Base-by-base conservation (phyloP, 345 rosid genomes). In the Syzygium oleosum region DNA sequence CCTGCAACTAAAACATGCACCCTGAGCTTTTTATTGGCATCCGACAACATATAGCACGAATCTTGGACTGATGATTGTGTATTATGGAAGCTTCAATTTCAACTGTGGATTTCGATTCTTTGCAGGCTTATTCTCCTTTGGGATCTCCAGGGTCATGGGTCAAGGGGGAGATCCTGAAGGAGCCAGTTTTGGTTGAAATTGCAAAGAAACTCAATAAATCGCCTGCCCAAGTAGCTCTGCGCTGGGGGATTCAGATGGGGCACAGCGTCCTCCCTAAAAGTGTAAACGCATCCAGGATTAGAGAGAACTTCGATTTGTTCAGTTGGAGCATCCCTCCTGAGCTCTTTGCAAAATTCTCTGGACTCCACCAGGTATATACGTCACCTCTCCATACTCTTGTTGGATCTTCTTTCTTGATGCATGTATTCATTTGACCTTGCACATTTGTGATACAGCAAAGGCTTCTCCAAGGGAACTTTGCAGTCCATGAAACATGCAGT, bases 61-160 rank as follows among this genome's bases (percentile, higher is more conserved):
- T 73, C 25, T 21, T 38, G 83, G 25, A 21, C 49, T 38, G 83
- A 19, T 73, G 7, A 73, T 38, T 73, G 8, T 19, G 49, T 12
- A 73, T 49, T 25, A 73, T 73, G 83, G 25, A 38, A 73, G 83
- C 27, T 38, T 19, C 49, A 38, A 73, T 38, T 73, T 73, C 83
- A 2, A 73, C 83, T 73, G 49, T 73, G 21, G 27, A 38, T 9
- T 73, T 38, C 22, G 41, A 22, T 54, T 73, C 84, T 80, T 56
- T 85, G 73, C 91, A 92, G 94, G 96, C 94, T 31, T 92, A 92
- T 88, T 90, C 96, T 34, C 94, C 95, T 12, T 85, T 93, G 63
- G 96, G 94, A 59, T 94, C 94, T 86, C 94, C 95, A 78, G 94
- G 95, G 5, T 88, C 94, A 8, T 94, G 93, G 94, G 58, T 94